Base-by-base conservation (phyloP, 352 stramenopile species). In the Phytophthora pistaciae region DNA sequence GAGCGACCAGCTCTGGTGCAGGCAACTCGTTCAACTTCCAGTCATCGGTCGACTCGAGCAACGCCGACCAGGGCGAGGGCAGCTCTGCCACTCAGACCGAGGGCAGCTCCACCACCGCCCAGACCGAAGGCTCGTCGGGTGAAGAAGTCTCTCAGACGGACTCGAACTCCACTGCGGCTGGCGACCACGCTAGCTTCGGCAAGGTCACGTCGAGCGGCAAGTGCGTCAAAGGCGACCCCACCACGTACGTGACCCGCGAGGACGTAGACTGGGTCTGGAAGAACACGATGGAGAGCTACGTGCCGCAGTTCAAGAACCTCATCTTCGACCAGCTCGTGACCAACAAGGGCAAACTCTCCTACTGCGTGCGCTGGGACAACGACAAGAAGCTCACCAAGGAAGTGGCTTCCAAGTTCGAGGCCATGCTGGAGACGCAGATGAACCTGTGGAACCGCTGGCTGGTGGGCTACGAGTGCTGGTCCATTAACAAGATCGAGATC, bases 281-380 rank as follows among this genome's bases (percentile, higher is more conserved):
- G 27, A 62, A 72, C 5, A 52, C 44, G 21, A 72, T 72, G 58
- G 58, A 56, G 33, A 48, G 60, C 42, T 69, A 74, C 38, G 44
- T 74, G 27, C 60, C 48, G 7, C 8, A 27, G 40, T 74, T 66
- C 50, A 58, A 60, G 46, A 74, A 65, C 29, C 58, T 64, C 58
- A 64, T 64, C 27, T 64, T 64, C 27, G 58, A 64, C 58, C 58
- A 64, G 31, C 58, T 64, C 42, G 29, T 64, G n/a, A 64, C 57
- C 52, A 78, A 67, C 68, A 71, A 80, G 31, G 74, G 69, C 60
- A 72, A 70, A n/a, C 57, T 80, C 52, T 75, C 44, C 29, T 64
- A 64, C 44, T 64, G 58, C 27, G 44, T 64, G 18, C 58, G 58
- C 7, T 64, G 58, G 58, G 58, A 64, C 27, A 64, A 44, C 44